These are phyloP conservation scores for Bipolaris oryzae DNA, from an alignment of 2,329 filamentous ascomycete genomes.

Conservation along the genomic window DNA sequence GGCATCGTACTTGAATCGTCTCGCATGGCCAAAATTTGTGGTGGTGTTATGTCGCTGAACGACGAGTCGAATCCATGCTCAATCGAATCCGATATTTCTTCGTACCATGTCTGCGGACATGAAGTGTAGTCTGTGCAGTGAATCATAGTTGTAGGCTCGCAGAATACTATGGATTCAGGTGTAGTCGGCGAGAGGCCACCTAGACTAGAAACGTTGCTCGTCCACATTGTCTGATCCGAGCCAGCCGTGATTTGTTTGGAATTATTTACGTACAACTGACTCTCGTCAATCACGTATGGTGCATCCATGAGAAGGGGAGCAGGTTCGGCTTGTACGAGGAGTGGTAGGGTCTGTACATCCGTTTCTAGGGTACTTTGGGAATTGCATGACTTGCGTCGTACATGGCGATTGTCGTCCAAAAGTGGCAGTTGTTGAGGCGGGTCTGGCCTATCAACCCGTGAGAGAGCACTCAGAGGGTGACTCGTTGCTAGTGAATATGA, in stretches of 20 bases:
- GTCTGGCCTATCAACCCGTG: slow-evolving; percentile 22
- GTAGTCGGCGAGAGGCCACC: slow-evolving; percentile 29
- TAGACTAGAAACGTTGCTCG: slow-evolving; percentile 10
- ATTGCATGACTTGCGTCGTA: slow-evolving; percentile 36
- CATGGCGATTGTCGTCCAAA: slow-evolving; percentile 25
- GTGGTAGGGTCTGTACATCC: slow-evolving; percentile 28
- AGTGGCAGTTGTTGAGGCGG: slow-evolving; percentile 34
- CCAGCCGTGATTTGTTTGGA: slow-evolving; percentile 29
- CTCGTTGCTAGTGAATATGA: slow-evolving; percentile 35
- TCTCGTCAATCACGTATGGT: slow-evolving; percentile 32
- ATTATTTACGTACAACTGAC: slow-evolving; percentile 32
- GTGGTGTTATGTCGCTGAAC: neutral
- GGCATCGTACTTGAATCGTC: neutral
- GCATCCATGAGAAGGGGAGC: slow-evolving; percentile 36
- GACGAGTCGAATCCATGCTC: slow-evolving; percentile 8
- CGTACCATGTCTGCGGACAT: slow-evolving; percentile 31
- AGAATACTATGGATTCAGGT: slow-evolving; percentile 33
- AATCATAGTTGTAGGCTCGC: slow-evolving; percentile 29
- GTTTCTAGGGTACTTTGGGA: slow-evolving; percentile 37
- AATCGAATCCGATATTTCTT: slow-evolving; percentile 28
- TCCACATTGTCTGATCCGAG: slow-evolving; percentile 25
- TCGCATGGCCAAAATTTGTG: too few species aligned
- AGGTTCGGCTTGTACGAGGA: slow-evolving; percentile 35
- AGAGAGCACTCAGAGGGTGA: slow-evolving; percentile 24
- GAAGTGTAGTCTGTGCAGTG: slow-evolving; percentile 32